These are phyloP conservation scores for Cudoniella acicularis DNA, from an alignment of 495 filamentous ascomycete species.

Conservation along the genomic window DNA sequence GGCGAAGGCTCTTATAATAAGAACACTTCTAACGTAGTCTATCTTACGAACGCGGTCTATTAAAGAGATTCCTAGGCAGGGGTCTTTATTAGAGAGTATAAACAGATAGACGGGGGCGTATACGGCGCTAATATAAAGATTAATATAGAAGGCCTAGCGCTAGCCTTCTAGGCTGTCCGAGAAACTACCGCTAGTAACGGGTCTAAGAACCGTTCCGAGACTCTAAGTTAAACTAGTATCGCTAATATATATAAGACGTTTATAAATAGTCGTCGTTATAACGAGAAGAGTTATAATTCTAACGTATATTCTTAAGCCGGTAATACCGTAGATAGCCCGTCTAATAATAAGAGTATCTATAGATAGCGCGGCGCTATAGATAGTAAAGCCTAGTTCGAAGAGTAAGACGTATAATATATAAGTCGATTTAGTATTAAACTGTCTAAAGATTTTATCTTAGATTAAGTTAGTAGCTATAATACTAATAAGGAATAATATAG, in stretches of 20 bases:
- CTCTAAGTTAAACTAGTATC: slow-evolving; percentile 45
- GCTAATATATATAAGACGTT: slow-evolving; percentile 45
- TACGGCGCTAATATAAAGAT: too few species aligned
- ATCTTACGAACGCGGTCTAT: too few species aligned
- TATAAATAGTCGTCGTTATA: slow-evolving; percentile 36
- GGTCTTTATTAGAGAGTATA: too few species aligned
- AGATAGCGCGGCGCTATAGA: slow-evolving; percentile 51
- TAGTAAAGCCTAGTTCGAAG: slow-evolving; percentile 48
- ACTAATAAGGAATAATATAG: slow-evolving; percentile 49
- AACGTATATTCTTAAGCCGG: slow-evolving; percentile 51
- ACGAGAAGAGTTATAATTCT: slow-evolving; percentile 43
- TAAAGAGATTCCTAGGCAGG: too few species aligned
- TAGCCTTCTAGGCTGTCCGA: slow-evolving; percentile 31
- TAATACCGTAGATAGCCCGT: slow-evolving; percentile 38
- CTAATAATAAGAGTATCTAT: slow-evolving; percentile 54
- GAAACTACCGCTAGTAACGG: slow-evolving; percentile 62
- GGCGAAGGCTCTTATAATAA: too few species aligned
- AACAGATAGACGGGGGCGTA: too few species aligned
- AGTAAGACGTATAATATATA: slow-evolving; percentile 44
- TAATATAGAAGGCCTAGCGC: too few species aligned
- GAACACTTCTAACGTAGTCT: too few species aligned
- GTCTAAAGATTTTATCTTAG: slow-evolving; percentile 40
- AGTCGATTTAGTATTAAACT: slow-evolving; percentile 51
- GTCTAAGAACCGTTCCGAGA: slow-evolving; percentile 50
- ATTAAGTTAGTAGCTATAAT: slow-evolving; percentile 42